Percentiles rank a stretch among this genome's conserved stretches.
Conservation (phyloP, 2,329 filamentous ascomycete species). For the Aspergillus sp. region DNA sequence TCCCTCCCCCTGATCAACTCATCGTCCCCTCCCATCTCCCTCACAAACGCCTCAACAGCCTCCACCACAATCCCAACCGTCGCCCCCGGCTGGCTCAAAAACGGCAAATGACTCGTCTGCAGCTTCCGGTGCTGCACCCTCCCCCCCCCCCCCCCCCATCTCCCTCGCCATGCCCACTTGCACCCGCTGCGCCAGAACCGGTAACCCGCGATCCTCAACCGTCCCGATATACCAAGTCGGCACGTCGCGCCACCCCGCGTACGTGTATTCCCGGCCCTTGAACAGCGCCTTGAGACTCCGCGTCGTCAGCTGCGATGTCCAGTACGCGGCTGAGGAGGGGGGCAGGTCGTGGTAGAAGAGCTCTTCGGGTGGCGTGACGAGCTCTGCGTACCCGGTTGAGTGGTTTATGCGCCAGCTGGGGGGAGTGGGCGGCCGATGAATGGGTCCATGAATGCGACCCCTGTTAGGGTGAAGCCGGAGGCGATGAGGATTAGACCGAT, state of each 20-base stretch:
- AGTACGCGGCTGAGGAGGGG: constrained; percentile 43
- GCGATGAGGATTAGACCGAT: constrained; percentile 49
- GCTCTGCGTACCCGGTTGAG: constrained; percentile 43
- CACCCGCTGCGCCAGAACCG: constrained; percentile 41
- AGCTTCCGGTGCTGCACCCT: constrained; percentile 43
- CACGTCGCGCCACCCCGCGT: constrained; percentile 51
- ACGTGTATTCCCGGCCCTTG: constrained; percentile 45
- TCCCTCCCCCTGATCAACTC: not conserved
- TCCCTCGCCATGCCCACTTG: constrained; percentile 40
- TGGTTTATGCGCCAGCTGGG: constrained; percentile 43
- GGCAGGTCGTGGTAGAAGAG: constrained; percentile 55
- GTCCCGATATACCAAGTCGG: constrained; percentile 50
- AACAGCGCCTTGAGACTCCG: constrained; percentile 49
- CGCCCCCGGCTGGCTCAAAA: constrained; percentile 48
- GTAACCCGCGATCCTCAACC: constrained; percentile 42
- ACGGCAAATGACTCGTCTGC: constrained; percentile 50
- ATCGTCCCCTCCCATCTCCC: not conserved
- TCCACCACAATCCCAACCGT: constrained; percentile 40
- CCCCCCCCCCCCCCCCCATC: constrained; percentile 37
- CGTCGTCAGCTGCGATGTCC: constrained; percentile 41
- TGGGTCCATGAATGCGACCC: constrained; percentile 42
- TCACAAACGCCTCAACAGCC: constrained; percentile 34
- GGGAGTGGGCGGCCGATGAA: constrained; percentile 44
- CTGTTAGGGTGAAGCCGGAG: constrained; percentile 44
- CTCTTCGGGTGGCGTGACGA: constrained; percentile 38